A percentile compares a stretch with the other conserved stretches of the same genome.
These are phyloP conservation scores for Neonectria faginata DNA, from an alignment of 2,329 filamentous ascomycete genomes.

Conservation along the genomic window DNA sequence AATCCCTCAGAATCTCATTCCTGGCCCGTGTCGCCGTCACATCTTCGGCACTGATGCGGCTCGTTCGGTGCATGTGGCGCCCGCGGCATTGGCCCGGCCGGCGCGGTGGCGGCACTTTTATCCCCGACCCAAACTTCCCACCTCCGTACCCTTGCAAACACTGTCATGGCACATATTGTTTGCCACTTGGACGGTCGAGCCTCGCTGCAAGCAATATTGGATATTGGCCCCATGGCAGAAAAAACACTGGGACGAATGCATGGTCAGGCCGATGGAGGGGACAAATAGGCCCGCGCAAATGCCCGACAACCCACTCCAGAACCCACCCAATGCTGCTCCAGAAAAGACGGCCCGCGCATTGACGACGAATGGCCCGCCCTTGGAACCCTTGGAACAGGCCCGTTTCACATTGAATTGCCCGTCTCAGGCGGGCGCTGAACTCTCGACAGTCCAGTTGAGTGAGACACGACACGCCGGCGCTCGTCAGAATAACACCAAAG, in stretches of 20 bases:
- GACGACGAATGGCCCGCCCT: constrained; percentile 24
- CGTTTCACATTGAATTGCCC: constrained; percentile 42
- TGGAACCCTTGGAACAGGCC: constrained; percentile 31
- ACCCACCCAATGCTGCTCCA: constrained; percentile 2
- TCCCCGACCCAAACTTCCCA: background rate
- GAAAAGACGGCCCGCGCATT: constrained; percentile 32
- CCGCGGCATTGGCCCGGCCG: constrained; percentile 16
- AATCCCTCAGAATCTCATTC: constrained; percentile 5
- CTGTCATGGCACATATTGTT: background rate
- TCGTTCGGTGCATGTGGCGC: constrained; percentile 15
- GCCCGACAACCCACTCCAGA: constrained; percentile 18
- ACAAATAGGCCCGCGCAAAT: constrained; percentile 24
- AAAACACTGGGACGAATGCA: background rate
- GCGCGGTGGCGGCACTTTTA: constrained; percentile 8
- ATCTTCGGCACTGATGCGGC: constrained; percentile 30
- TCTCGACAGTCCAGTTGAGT: constrained; percentile 25
- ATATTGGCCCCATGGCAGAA: background rate
- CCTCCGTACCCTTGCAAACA: background rate
- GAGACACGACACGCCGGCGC: constrained; percentile 39
- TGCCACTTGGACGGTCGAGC: background rate
- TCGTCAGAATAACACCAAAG: constrained; percentile 19
- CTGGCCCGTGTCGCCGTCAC: constrained; percentile 10
- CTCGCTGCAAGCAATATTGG: background rate
- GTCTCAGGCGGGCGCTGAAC: constrained; percentile 40
- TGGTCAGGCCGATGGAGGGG: background rate